Evolutionary conservation across 768 basidiomycete species (phyloP).

Genomic region (Russula vinacea): DNA sequence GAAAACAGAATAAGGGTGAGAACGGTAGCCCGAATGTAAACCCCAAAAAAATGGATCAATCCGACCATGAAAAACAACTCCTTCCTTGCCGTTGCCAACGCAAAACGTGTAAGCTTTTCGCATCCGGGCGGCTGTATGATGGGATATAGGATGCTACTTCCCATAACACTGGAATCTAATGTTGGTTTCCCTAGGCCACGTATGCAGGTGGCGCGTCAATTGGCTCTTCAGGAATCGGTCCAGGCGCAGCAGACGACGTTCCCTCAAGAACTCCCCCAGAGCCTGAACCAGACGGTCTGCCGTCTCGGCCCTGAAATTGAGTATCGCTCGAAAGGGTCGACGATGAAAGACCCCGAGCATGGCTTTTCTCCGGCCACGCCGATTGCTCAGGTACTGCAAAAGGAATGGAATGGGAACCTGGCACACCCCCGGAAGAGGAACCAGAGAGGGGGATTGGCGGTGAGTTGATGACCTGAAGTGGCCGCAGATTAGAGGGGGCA

Average conservation of each 20-base stretch:
- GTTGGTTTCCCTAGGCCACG: slow-evolving; percentile 5
- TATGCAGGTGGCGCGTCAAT: slow-evolving; percentile 22
- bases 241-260: neutral
- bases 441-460: slow-evolving; percentile 1
- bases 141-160: neutral
- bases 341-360: neutral
- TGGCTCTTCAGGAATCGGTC: neutral
- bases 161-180: neutral
- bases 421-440: neutral
- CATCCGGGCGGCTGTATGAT: neutral
- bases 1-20: slow-evolving; percentile 6
- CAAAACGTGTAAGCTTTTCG: neutral
- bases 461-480: slow-evolving; percentile 16
- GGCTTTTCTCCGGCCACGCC: slow-evolving; percentile 9
- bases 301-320: slow-evolving; percentile 2
- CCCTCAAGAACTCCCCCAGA: neutral
- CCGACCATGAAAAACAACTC: neutral
- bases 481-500: slow-evolving; percentile 11
- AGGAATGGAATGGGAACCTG: neutral
- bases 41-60: neutral
- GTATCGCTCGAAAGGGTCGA: slow-evolving; percentile 10
- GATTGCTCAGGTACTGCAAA: neutral
- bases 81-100: neutral
- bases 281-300: neutral
- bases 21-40: neutral